These are phyloP conservation scores for Xylaria sp. DNA, from an alignment of 2,329 filamentous ascomycete genomes.

Conservation along the genomic window DNA sequence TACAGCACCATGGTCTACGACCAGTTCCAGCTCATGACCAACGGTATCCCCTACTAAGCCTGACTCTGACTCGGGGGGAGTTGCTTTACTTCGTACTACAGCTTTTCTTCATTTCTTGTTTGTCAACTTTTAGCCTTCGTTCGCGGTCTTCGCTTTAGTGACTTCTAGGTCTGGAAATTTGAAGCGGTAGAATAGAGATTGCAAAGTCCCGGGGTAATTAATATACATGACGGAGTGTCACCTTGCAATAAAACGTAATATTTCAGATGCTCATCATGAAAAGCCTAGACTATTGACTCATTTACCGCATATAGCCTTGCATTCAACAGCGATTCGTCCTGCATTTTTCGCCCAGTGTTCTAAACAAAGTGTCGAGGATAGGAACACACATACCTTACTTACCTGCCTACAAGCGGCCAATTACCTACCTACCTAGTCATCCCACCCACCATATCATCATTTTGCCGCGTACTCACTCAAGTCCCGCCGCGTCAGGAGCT, in stretches of 20 bases:
- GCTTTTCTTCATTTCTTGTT: neutral
- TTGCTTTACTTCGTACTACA: neutral
- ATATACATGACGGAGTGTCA: too few species aligned
- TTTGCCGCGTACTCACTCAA: neutral
- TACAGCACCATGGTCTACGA: conserved; percentile 95
- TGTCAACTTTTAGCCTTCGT: neutral
- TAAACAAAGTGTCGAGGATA: too few species aligned
- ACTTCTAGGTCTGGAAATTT: neutral
- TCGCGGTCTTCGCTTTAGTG: neutral
- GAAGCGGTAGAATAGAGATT: neutral
- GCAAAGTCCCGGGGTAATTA: neutral
- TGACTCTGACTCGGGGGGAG: neutral
- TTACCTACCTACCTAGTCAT: neutral
- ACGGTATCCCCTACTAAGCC: conserved; percentile 87
- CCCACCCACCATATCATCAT: too few species aligned
- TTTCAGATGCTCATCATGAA: too few species aligned
- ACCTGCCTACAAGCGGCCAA: neutral
- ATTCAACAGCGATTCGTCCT: too few species aligned
- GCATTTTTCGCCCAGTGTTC: too few species aligned
- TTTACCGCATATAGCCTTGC: too few species aligned
- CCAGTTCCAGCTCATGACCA: conserved; percentile 95
- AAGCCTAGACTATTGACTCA: too few species aligned
- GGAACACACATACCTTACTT: neutral
- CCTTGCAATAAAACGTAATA: too few species aligned
- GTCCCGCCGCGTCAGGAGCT: neutral